Conservation (phyloP, 306 rosid species). For the Pachyrhizus erosus region DNA sequence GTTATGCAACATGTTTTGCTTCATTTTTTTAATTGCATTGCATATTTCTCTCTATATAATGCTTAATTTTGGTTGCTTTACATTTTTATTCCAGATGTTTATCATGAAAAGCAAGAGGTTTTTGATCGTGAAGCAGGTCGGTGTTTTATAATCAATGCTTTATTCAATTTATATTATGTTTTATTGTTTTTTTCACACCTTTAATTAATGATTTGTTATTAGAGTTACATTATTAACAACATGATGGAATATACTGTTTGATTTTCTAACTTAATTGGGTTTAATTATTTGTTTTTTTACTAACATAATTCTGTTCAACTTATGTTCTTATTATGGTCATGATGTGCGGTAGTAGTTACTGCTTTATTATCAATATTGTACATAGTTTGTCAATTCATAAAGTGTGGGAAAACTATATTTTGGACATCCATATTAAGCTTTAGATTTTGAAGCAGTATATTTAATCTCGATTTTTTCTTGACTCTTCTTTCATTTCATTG, state of each 20-base stretch:
- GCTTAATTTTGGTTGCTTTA: conserved; percentile 32
- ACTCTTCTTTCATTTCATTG: conserved; percentile 1
- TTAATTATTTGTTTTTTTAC: neutral
- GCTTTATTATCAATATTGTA: conserved; percentile 4
- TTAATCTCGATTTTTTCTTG: conserved; percentile 24
- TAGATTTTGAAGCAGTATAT: conserved; percentile 19
- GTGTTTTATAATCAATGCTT: conserved; percentile 27
- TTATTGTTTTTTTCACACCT: neutral
- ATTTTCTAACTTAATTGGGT: neutral
- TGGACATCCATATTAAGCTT: conserved; percentile 19
- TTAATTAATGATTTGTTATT: conserved; percentile 13
- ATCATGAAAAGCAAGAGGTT: conserved; percentile 86
- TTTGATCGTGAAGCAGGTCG: conserved; percentile 91
- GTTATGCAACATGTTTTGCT: conserved; percentile 12
- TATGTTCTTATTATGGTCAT: conserved; percentile 5
- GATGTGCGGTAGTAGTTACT: conserved; percentile 8
- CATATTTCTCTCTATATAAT: neutral
- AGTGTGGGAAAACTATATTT: neutral
- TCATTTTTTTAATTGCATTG: conserved; percentile 28
- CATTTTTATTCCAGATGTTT: conserved; percentile 67
- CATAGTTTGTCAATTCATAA: conserved; percentile 1
- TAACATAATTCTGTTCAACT: conserved; percentile 25
- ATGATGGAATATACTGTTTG: neutral
- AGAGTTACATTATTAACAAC: neutral
- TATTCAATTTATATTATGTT: conserved; percentile 14